Conservation (phyloP, 2,329 filamentous ascomycete species). For the Aspergillus uvarum region DNA sequence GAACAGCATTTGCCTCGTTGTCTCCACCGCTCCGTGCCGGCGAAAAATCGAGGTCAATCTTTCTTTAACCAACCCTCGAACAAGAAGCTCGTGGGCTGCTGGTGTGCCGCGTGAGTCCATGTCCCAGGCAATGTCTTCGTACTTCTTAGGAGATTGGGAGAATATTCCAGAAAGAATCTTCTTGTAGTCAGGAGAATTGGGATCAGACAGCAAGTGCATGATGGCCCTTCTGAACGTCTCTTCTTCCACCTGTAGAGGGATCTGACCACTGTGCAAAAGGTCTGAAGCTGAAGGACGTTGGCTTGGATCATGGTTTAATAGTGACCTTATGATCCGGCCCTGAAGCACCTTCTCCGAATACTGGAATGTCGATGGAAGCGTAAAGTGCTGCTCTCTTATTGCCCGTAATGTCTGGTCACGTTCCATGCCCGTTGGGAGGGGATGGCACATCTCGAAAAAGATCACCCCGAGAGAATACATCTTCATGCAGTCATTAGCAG, state of each 20-base stretch:
- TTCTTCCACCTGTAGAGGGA: slow-evolving; percentile 89
- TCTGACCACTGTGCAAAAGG: slow-evolving; percentile 77
- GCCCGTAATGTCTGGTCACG: slow-evolving; percentile 64
- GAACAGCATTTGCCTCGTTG: slow-evolving; percentile 71
- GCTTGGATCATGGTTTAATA: slow-evolving; percentile 79
- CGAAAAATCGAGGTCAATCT: slow-evolving; percentile 76
- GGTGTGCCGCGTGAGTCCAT: slow-evolving; percentile 59
- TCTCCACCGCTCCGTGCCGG: slow-evolving; percentile 84
- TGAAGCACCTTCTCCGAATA: slow-evolving; percentile 67
- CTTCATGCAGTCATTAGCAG: slow-evolving; percentile 25
- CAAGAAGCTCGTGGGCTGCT: slow-evolving; percentile 56
- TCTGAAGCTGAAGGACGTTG: slow-evolving; percentile 80
- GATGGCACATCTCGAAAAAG: slow-evolving; percentile 93
- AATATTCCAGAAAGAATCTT: slow-evolving; percentile 89
- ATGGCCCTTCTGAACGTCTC: slow-evolving; percentile 84
- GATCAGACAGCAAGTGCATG: slow-evolving; percentile 71
- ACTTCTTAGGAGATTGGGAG: slow-evolving; percentile 69
- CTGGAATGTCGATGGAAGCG: slow-evolving; percentile 71
- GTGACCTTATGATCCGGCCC: slow-evolving; percentile 72
- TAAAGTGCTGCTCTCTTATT: slow-evolving; percentile 66
- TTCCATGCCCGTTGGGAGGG: slow-evolving; percentile 63
- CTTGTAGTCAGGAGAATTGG: slow-evolving; percentile 81
- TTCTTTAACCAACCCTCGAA: slow-evolving; percentile 72
- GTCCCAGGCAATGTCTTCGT: slow-evolving; percentile 80
- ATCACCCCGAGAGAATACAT: slow-evolving; percentile 98